Conservation (phyloP, 139 green algal genomes). For the Chlamydomonas incerta region DNA sequence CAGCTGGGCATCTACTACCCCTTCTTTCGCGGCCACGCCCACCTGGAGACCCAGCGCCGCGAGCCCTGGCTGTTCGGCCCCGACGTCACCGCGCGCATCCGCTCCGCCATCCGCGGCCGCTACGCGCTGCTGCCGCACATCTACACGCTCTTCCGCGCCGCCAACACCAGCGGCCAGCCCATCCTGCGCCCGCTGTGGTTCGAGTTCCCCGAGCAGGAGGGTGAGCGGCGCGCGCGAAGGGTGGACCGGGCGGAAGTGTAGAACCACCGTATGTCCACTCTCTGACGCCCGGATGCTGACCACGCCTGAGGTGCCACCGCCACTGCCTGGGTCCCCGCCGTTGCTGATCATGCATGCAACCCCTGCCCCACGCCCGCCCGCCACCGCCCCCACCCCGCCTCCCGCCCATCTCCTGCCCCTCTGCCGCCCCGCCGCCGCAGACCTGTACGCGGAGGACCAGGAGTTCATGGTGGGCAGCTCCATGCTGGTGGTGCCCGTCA, state of each 20-base stretch:
- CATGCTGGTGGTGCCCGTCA: slow-evolving; percentile 78
- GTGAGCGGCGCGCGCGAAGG: not conserved
- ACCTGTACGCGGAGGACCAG: slow-evolving; percentile 69
- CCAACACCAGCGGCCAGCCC: slow-evolving; percentile 82
- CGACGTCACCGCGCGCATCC: slow-evolving; percentile 80
- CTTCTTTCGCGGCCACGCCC: slow-evolving; percentile 97
- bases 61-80: slow-evolving; percentile 99
- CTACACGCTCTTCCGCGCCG: slow-evolving; percentile 94
- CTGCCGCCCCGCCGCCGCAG: not conserved
- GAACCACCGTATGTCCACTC: too few species aligned
- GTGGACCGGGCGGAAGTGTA: too few species aligned
- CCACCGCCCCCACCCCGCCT: too few species aligned
- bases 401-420: too few species aligned
- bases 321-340: too few species aligned
- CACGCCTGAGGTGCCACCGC: too few species aligned
- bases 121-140: slow-evolving; percentile 97
- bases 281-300: too few species aligned
- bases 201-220: slow-evolving; percentile 89
- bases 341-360: too few species aligned
- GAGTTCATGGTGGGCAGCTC: slow-evolving; percentile 90
- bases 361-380: too few species aligned
- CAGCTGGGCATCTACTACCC: slow-evolving; percentile 96
- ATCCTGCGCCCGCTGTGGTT: slow-evolving; percentile 95
- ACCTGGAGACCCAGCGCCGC: slow-evolving; percentile 95
- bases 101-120: slow-evolving; percentile 85